Conservation (phyloP, 345 rosid genomes). For the Eucalyptus polyanthemos region DNA sequence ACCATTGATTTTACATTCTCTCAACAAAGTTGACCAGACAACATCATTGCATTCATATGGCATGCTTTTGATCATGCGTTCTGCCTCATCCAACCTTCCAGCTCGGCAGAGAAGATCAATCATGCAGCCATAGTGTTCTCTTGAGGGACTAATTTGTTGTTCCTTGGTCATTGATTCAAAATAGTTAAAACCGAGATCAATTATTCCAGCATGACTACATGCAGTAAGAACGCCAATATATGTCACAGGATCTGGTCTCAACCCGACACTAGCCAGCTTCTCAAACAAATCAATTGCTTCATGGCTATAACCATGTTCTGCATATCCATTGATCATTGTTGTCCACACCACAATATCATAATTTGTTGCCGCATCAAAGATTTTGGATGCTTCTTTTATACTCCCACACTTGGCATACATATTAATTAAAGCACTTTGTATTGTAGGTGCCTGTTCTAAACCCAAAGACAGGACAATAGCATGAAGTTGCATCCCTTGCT, state of each 20-base stretch:
- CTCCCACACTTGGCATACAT: conserved; percentile 95
- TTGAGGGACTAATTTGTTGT: conserved; percentile 42
- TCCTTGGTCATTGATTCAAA: conserved; percentile 43
- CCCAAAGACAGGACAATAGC: conserved; percentile 46
- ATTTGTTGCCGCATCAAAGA: conserved; percentile 35
- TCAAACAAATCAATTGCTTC: conserved; percentile 72
- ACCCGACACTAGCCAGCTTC: conserved; percentile 32
- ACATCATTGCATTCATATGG: conserved; percentile 62
- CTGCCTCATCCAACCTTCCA: conserved; percentile 65
- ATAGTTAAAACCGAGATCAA: conserved; percentile 63
- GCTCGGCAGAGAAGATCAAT: conserved; percentile 84
- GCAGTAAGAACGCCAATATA: conserved; percentile 84
- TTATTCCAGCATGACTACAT: conserved; percentile 74
- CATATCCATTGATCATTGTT: conserved; percentile 85
- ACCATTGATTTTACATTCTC: conserved; percentile 51
- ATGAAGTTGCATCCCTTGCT: conserved; percentile 83
- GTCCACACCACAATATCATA: conserved; percentile 66
- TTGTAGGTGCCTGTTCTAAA: conserved; percentile 25
- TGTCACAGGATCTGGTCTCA: conserved; percentile 69
- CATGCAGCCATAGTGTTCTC: conserved; percentile 91
- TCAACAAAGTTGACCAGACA: conserved; percentile 76
- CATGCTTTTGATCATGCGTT: conserved; percentile 58
- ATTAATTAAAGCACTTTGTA: conserved; percentile 61
- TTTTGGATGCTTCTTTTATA: conserved; percentile 52
- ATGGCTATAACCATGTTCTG: conserved; percentile 72